These are phyloP conservation scores for Diaporthe caulivora DNA, from an alignment of 2,329 filamentous ascomycete species.

Conservation along the genomic window DNA sequence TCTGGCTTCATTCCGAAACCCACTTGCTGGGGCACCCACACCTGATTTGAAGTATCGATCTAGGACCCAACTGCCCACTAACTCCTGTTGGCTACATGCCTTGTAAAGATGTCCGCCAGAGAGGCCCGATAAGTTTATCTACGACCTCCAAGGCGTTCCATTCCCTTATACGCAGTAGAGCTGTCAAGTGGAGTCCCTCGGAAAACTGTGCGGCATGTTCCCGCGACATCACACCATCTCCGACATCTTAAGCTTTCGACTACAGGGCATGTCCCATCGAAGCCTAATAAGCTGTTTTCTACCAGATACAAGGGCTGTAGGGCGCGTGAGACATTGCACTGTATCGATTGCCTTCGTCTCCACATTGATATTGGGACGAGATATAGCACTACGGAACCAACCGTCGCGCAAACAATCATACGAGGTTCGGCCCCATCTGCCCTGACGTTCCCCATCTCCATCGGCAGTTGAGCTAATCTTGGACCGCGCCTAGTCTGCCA, in stretches of 20 bases:
- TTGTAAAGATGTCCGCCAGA: not conserved
- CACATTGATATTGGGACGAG: slow-evolving; percentile 6
- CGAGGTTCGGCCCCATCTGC: slow-evolving; percentile 2
- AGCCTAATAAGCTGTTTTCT: not conserved
- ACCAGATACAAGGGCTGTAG: not conserved
- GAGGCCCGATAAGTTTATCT: not conserved
- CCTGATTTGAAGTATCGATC: not conserved
- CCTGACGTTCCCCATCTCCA: not conserved
- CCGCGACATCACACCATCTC: not conserved
- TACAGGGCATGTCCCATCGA: not conserved
- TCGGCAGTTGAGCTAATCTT: slow-evolving; percentile 18
- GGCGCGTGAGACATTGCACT: not conserved
- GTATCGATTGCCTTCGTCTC: not conserved
- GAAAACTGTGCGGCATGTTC: not conserved
- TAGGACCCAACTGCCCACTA: not conserved
- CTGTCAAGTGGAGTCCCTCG: not conserved
- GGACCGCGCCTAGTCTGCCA: not conserved
- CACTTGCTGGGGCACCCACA: not conserved
- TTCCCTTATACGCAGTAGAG: not conserved
- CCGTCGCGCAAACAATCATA: not conserved
- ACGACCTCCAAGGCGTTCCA: no score
- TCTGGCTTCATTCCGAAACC: slow-evolving; percentile 19
- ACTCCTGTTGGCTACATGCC: not conserved
- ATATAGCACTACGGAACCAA: not conserved
- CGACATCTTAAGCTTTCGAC: not conserved